Percentiles rank a stretch among this genome's conserved stretches.
phyloP scores from a whole-genome alignment of 805 yeast species.

The Yarrowia divulgata region DNA sequence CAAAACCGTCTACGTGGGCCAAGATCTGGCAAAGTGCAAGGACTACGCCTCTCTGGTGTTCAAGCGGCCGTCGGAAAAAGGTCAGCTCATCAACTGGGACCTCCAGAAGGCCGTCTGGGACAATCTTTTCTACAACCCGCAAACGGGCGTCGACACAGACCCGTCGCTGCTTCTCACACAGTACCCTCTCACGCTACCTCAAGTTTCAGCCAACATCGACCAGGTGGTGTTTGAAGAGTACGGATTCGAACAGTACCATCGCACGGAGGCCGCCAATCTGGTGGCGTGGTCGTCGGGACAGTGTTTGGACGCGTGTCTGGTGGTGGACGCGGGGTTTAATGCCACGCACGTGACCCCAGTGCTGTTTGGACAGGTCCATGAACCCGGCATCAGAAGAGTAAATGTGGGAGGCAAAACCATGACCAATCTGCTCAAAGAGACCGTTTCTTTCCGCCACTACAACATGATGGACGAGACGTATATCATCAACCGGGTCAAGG shows the following conservation, averaged over 20 bases:
- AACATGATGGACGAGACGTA: constrained; percentile 92
- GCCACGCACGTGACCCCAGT: constrained; percentile 89
- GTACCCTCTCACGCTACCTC: constrained; percentile 81
- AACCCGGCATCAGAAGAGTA: constrained; percentile 77
- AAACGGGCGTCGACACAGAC: constrained; percentile 53
- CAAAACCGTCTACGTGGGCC: constrained; percentile 74
- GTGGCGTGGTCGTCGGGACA: constrained; percentile 62
- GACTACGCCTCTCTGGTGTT: constrained; percentile 77
- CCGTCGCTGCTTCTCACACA: constrained; percentile 76
- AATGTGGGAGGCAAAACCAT: constrained; percentile 88
- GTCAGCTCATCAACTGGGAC: constrained; percentile 92
- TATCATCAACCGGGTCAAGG: constrained; percentile 84
- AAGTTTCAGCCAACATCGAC: constrained; percentile 81
- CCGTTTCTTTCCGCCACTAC: constrained; percentile 88
- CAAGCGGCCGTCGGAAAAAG: constrained; percentile 85
- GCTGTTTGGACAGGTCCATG: constrained; percentile 74
- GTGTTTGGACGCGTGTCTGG: constrained; percentile 64
- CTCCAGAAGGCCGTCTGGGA: constrained; percentile 92
- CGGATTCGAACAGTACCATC: constrained; percentile 73
- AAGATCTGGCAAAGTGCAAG: constrained; percentile 65
- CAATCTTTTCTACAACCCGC: constrained; percentile 60
- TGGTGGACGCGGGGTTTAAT: constrained; percentile 87
- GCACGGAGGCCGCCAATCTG: constrained; percentile 59
- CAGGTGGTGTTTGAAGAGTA: constrained; percentile 94
- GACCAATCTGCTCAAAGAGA: constrained; percentile 82